A percentile compares a stretch with the other conserved stretches of the same genome.
Evolutionary conservation across 768 basidiomycete species (phyloP).

Genomic region (Hysterangium stoloniferum): DNA sequence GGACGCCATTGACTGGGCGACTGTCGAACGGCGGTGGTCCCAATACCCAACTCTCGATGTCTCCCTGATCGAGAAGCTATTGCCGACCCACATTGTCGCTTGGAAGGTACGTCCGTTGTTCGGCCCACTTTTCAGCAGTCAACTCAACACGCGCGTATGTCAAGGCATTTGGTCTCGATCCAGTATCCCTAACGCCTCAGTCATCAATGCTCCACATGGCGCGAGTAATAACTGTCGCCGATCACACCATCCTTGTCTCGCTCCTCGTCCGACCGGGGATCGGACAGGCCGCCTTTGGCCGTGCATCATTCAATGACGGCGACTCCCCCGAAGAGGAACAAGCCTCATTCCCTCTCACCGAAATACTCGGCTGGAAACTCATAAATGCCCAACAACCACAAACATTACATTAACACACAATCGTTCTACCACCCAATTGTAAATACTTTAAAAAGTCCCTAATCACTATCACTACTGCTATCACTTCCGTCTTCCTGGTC

Average conservation of each 20-base stretch:
- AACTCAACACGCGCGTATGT: not conserved
- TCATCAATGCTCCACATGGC: constrained; percentile 5
- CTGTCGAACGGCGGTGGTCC: constrained; percentile 22
- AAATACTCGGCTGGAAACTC: constrained; percentile 5
- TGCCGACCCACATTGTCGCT: constrained; percentile 20
- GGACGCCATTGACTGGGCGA: constrained; percentile 8
- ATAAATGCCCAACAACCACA: constrained; percentile 3
- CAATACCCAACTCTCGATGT: constrained; percentile 16
- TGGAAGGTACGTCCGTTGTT: constrained; percentile 26
- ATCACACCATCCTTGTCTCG: not conserved
- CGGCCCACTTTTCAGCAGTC: too few relatives aligned
- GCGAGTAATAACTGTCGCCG: not conserved
- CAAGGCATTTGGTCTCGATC: constrained; percentile 9
- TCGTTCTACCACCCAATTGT: not conserved
- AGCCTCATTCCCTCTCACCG: not conserved
- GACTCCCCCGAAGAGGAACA: not conserved
- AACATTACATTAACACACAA: not conserved
- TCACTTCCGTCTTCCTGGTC: constrained; percentile 35
- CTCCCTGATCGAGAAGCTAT: constrained; percentile 13
- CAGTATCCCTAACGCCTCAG: constrained; percentile 9
- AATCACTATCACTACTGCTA: constrained; percentile 48
- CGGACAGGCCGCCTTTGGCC: constrained; percentile 5
- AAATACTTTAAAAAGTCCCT: too few relatives aligned
- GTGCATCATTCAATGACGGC: not conserved
- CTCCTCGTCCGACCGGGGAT: not conserved